phyloP scores from a whole-genome alignment of 495 filamentous ascomycete genomes.

The Neurospora pannonica region DNA sequence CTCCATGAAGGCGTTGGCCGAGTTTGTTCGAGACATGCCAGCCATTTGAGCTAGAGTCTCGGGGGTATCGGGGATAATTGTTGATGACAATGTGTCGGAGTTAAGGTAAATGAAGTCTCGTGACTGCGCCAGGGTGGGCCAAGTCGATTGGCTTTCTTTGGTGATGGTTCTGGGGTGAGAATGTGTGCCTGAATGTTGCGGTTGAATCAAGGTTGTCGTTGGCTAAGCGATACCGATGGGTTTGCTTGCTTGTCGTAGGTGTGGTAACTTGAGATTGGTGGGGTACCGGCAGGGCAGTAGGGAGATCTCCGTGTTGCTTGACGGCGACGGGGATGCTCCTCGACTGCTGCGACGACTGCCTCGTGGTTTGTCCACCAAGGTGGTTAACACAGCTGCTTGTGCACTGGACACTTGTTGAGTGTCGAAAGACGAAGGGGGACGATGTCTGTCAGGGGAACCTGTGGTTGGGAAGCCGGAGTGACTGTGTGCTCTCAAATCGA shows the following conservation, averaged over 20 bases:
- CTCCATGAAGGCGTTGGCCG: constrained; percentile 26
- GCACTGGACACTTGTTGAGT: not conserved
- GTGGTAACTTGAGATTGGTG: not conserved
- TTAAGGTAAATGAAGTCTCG: not conserved
- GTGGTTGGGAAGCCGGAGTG: not conserved
- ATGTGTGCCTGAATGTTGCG: not conserved
- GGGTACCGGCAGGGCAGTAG: not conserved
- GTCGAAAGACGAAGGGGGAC: not conserved
- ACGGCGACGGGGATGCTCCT: not conserved
- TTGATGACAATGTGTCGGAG: not conserved
- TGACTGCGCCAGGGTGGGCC: not conserved
- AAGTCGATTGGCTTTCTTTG: not conserved
- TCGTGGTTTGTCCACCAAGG: not conserved
- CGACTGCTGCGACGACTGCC: not conserved
- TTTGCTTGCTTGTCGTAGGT: not conserved
- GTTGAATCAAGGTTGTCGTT: not conserved
- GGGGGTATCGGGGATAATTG: not conserved
- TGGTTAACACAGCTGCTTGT: not conserved
- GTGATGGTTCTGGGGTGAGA: not conserved
- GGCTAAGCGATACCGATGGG: not conserved
- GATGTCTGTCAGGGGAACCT: not conserved
- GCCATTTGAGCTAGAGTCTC: constrained; percentile 16
- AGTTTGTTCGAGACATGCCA: constrained; percentile 29
- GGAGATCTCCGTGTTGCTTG: not conserved
- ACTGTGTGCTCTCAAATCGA: not conserved